phyloP scores from a whole-genome alignment of 2,329 filamentous ascomycete genomes.

The Ophioceras dolichostomum region DNA sequence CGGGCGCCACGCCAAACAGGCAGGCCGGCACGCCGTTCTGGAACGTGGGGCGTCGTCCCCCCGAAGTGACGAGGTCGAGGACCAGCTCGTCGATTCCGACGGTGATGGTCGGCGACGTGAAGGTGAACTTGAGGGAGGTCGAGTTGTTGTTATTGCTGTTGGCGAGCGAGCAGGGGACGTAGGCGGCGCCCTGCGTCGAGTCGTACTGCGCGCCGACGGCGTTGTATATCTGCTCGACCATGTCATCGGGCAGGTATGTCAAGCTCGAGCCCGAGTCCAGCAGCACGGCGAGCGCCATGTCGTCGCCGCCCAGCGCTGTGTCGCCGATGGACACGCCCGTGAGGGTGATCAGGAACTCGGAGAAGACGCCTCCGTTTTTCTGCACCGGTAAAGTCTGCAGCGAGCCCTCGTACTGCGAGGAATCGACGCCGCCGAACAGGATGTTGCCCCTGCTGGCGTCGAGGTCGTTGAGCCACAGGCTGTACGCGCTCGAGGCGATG shows the following conservation, averaged over 20 bases:
- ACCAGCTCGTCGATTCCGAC: constrained; percentile 49
- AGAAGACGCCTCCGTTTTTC: constrained; percentile 33
- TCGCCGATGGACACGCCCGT: constrained; percentile 40
- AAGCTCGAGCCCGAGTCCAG: constrained; percentile 61
- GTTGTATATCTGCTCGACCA: constrained; percentile 42
- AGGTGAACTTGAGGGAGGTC: constrained; percentile 37
- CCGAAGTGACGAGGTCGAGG: constrained; percentile 33
- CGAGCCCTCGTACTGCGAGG: constrained; percentile 46
- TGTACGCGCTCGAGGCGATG: constrained; percentile 58
- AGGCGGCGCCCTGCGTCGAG: constrained; percentile 36
- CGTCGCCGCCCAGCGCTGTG: constrained; percentile 27
- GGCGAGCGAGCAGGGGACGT: constrained; percentile 46
- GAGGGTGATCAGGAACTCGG: constrained; percentile 58
- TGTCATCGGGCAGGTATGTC: constrained; percentile 50
- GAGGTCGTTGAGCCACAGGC: constrained; percentile 64
- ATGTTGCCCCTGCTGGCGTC: constrained; percentile 53
- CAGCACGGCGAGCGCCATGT: constrained; percentile 46
- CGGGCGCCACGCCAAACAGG: constrained; percentile 54
- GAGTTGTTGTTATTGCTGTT: constrained; percentile 19
- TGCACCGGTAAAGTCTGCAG: constrained; percentile 59
- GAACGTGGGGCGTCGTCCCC: constrained; percentile 36
- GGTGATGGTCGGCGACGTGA: constrained; percentile 37
- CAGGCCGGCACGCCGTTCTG: constrained; percentile 43
- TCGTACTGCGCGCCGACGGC: constrained; percentile 48
- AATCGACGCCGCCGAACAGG: constrained; percentile 65